Evolutionary conservation across 148 eudicot species (phyloP).

Genomic region (Cornus controversa): DNA sequence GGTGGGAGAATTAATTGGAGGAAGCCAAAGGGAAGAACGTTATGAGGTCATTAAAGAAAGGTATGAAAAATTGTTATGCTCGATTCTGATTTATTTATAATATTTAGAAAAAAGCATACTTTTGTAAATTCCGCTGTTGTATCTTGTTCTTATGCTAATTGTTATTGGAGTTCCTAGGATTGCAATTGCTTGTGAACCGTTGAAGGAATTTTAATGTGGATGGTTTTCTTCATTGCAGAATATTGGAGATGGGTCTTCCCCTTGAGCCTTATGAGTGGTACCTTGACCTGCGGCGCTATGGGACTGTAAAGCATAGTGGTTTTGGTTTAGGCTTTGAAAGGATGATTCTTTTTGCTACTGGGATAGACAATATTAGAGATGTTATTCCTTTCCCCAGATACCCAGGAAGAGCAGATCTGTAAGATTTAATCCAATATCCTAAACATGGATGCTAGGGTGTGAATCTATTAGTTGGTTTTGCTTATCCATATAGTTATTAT

Average conservation of each 20-base stretch:
- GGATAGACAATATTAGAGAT: slow-evolving; percentile 84
- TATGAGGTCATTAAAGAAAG: slow-evolving; percentile 59
- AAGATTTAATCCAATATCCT: neutral
- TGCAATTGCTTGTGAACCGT: too few species aligned
- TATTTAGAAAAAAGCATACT: neutral
- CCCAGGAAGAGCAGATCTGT: slow-evolving; percentile 80
- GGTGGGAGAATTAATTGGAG: slow-evolving; percentile 90
- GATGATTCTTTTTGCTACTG: slow-evolving; percentile 89
- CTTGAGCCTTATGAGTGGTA: slow-evolving; percentile 82
- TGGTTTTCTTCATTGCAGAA: slow-evolving; percentile 36
- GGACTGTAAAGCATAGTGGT: slow-evolving; percentile 73
- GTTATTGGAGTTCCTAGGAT: neutral
- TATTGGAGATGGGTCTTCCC: slow-evolving; percentile 69
- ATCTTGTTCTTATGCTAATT: neutral
- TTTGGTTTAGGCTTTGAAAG: slow-evolving; percentile 81
- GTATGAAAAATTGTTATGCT: slow-evolving; percentile 25
- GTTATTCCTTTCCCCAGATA: slow-evolving; percentile 88
- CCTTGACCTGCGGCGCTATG: slow-evolving; percentile 75
- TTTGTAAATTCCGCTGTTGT: neutral
- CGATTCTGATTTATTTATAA: neutral
- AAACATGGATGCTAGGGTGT: neutral
- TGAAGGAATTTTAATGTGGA: neutral
- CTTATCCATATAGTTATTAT: too few species aligned
- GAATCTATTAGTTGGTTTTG: neutral
- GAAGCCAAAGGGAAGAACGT: slow-evolving; percentile 88